Conservation (phyloP, 345 rosid species). For the Citrus glauca region DNA sequence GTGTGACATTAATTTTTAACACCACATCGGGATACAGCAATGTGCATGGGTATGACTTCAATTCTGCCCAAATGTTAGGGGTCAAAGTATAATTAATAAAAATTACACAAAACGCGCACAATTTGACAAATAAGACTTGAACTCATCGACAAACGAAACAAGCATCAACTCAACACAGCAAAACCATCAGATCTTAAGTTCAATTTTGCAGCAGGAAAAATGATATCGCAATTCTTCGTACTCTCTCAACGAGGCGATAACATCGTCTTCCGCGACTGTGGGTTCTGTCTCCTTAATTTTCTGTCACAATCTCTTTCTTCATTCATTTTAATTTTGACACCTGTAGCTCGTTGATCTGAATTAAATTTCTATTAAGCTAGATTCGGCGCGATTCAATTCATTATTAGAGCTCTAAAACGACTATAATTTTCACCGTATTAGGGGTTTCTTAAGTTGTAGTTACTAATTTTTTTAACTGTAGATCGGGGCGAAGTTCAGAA, state of each 20-base stretch:
- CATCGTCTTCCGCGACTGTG: slow-evolving; percentile 97
- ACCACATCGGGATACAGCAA: too few species aligned
- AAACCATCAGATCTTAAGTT: background rate
- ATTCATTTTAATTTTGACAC: background rate
- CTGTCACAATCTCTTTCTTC: background rate
- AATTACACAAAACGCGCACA: background rate
- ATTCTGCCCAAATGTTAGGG: background rate
- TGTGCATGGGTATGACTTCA: background rate
- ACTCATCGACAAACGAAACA: background rate
- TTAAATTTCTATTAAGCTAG: background rate
- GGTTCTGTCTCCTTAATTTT: slow-evolving; percentile 8
- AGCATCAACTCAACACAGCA: background rate
- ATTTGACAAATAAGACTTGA: background rate
- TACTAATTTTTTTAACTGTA: slow-evolving; percentile 21
- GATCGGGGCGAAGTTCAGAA: slow-evolving; percentile 91
- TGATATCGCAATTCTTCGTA: slow-evolving; percentile 98
- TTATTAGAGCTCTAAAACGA: slow-evolving; percentile 6
- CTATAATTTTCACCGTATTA: background rate
- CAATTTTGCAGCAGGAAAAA: slow-evolving; percentile 7
- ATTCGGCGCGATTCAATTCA: background rate
- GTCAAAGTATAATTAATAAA: background rate
- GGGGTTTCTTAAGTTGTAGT: background rate
- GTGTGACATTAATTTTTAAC: too few species aligned
- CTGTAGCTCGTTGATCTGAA: background rate
- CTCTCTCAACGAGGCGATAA: slow-evolving; percentile 97